These are phyloP conservation scores for Massarina eburnea DNA, from an alignment of 2,329 filamentous ascomycete species.

Conservation along the genomic window DNA sequence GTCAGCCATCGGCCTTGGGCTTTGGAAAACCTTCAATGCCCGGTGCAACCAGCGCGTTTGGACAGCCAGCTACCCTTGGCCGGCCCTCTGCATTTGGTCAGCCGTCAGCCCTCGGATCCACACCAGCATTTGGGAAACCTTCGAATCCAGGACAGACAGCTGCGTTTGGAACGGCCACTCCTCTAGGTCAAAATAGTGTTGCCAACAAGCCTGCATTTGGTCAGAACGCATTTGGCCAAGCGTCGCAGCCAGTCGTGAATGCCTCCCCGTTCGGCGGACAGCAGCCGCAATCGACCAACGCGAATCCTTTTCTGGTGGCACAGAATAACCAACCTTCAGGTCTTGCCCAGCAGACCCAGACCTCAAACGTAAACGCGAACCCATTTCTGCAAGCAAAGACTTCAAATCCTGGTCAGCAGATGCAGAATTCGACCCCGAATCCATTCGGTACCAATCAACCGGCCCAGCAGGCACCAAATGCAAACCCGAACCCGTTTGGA, in stretches of 20 bases:
- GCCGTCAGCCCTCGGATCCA: constrained; percentile 28
- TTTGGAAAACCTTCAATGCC: constrained; percentile 29
- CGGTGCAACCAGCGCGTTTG: constrained; percentile 24
- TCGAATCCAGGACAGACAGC: constrained; percentile 30
- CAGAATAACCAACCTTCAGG: constrained; percentile 18
- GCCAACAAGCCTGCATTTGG: constrained; percentile 19
- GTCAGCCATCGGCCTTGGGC: constrained; percentile 17
- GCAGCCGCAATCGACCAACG: constrained; percentile 31
- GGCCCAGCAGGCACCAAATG: constrained; percentile 29
- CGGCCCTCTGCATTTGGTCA: constrained; percentile 44
- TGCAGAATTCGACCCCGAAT: constrained; percentile 13
- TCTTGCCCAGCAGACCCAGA: constrained; percentile 23
- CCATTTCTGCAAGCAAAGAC: constrained; percentile 19
- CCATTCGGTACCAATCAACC: constrained; percentile 21
- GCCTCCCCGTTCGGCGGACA: constrained; percentile 34
- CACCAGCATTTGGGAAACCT: constrained; percentile 39
- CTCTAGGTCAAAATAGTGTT: constrained; percentile 20
- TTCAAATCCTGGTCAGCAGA: constrained; percentile 8
- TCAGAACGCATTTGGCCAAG: constrained; percentile 46
- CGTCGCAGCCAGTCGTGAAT: constrained; percentile 40
- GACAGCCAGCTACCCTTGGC: constrained; percentile 18
- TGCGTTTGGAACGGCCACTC: constrained; percentile 29
- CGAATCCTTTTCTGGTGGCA: constrained; percentile 30
- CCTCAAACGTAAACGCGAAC: too few relatives aligned
- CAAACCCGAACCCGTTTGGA: constrained; percentile 27